These are phyloP conservation scores for Leccinum sublutescens DNA, from an alignment of 768 basidiomycete genomes.

Conservation along the genomic window DNA sequence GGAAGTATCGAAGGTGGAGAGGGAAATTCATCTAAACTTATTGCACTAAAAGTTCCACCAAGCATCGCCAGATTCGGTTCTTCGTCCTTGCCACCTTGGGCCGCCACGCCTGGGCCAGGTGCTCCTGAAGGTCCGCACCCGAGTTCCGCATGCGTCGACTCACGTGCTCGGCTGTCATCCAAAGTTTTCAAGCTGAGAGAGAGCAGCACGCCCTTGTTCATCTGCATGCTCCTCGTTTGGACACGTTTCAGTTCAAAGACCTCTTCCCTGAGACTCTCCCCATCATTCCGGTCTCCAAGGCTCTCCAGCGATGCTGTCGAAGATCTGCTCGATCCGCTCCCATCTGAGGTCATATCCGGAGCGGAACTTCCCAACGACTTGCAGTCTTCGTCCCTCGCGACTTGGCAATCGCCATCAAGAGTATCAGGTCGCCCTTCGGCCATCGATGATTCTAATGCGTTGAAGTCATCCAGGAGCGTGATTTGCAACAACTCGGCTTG, in stretches of 20 bases:
- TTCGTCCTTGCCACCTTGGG: constrained; percentile 9
- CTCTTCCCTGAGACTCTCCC: constrained; percentile 27
- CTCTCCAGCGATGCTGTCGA: constrained; percentile 28
- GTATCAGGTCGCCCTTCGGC: not conserved
- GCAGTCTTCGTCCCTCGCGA: constrained; percentile 13
- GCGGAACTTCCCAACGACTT: constrained; percentile 20
- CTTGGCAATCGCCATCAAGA: constrained; percentile 2
- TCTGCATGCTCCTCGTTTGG: constrained; percentile 49
- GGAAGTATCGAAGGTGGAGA: constrained; percentile 38
- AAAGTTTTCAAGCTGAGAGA: constrained; percentile 25
- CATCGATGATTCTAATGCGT: not conserved
- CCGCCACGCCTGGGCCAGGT: not conserved
- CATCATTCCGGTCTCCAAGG: constrained; percentile 12
- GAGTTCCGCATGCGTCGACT: not conserved
- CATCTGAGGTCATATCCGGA: constrained; percentile 28
- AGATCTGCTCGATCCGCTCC: constrained; percentile 21
- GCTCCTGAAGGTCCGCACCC: constrained; percentile 3
- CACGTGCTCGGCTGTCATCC: constrained; percentile 5
- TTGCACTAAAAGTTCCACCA: constrained; percentile 38
- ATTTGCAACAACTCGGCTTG: not conserved
- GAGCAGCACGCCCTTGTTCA: constrained; percentile 47
- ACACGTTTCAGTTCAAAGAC: constrained; percentile 46
- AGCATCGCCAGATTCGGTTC: constrained; percentile 28
- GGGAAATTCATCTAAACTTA: constrained; percentile 49
- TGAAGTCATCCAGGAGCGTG: not conserved